Evolutionary conservation across 176 grass and related monocot species (phyloP).

Genomic region (Triticum aestivum): DNA sequence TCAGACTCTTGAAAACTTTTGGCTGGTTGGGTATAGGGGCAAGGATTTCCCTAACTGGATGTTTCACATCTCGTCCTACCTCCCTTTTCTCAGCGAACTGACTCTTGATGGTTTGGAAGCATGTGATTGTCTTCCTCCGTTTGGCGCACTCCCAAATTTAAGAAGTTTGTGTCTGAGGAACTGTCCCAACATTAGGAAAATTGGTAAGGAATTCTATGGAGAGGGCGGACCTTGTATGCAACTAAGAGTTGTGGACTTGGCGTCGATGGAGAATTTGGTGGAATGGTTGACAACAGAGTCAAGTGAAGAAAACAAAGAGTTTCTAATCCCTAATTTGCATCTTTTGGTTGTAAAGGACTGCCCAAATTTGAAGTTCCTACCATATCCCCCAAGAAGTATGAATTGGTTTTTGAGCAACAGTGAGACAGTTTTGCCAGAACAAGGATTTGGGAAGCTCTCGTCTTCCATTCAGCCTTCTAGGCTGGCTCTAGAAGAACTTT

Average conservation of each 20-base stretch:
- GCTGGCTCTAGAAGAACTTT: no score
- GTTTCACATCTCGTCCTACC: background rate
- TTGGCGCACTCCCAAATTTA: background rate
- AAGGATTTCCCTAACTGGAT: background rate
- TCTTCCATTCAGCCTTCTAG: background rate
- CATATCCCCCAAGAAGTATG: no score
- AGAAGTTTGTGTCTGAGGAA: rapidly evolving
- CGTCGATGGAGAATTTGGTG: background rate
- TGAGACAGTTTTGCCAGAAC: no score
- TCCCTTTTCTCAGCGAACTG: background rate
- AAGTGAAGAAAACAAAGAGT: background rate
- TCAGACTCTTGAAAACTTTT: background rate
- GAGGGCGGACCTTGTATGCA: background rate
- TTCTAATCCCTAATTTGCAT: slow-evolving; percentile 23
- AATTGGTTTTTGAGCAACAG: no score
- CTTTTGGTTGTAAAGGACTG: rapidly evolving
- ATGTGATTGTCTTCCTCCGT: background rate
- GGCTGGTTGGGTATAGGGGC: rapidly evolving
- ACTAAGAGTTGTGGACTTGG: background rate
- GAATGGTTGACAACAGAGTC: no score
- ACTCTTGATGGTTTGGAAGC: rapidly evolving
- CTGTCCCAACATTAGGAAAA: background rate
- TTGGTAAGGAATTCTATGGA: no score
- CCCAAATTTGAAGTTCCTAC: slow-evolving; percentile 27
- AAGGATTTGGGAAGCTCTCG: background rate